Evolutionary conservation across 2,329 filamentous ascomycete genomes (phyloP).

Genomic region (Fusarium coicis): DNA sequence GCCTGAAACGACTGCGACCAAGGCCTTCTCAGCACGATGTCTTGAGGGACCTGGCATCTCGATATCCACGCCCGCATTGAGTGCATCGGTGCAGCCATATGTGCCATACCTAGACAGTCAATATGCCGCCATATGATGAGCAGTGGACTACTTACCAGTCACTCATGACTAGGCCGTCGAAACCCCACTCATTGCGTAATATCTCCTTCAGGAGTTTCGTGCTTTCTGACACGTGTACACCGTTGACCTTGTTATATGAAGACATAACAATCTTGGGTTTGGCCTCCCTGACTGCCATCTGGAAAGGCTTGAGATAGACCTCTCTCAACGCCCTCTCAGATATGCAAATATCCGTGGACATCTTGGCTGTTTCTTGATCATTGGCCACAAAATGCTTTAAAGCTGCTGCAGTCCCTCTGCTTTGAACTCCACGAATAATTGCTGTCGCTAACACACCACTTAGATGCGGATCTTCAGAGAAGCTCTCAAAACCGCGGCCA

Average conservation of each 20-base stretch:
- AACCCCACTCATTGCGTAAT: slow-evolving; percentile 19
- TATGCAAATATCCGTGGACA: slow-evolving; percentile 58
- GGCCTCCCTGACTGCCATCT: slow-evolving; percentile 67
- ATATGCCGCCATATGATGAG: accelerated
- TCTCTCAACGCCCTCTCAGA: slow-evolving; percentile 67
- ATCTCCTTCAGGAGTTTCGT: slow-evolving; percentile 8
- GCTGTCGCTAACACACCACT: slow-evolving; percentile 35
- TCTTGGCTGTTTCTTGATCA: slow-evolving; percentile 61
- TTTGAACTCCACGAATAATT: slow-evolving; percentile 49
- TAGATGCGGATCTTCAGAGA: slow-evolving; percentile 62
- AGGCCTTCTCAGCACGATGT: slow-evolving; percentile 3
- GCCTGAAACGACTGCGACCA: slow-evolving; percentile 12
- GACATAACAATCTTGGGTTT: slow-evolving; percentile 68
- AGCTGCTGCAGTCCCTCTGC: slow-evolving; percentile 45
- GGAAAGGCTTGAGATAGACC: slow-evolving; percentile 72
- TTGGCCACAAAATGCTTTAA: slow-evolving; percentile 55
- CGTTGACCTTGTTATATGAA: slow-evolving; percentile 61
- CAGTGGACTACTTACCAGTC: slow-evolving; percentile 13
- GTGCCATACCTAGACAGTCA: slow-evolving; percentile 17
- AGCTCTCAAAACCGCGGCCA: slow-evolving; percentile 73
- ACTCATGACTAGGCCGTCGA: slow-evolving; percentile 25
- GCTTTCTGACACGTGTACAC: slow-evolving; percentile 23
- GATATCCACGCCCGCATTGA: slow-evolving; percentile 22
- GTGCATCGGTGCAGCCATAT: slow-evolving; percentile 10
- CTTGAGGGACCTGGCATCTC: slow-evolving; percentile 27